A percentile compares a stretch with the other conserved stretches of the same genome.
phyloP scores from a whole-genome alignment of 306 rosid species.

The Abrus precatorius region DNA sequence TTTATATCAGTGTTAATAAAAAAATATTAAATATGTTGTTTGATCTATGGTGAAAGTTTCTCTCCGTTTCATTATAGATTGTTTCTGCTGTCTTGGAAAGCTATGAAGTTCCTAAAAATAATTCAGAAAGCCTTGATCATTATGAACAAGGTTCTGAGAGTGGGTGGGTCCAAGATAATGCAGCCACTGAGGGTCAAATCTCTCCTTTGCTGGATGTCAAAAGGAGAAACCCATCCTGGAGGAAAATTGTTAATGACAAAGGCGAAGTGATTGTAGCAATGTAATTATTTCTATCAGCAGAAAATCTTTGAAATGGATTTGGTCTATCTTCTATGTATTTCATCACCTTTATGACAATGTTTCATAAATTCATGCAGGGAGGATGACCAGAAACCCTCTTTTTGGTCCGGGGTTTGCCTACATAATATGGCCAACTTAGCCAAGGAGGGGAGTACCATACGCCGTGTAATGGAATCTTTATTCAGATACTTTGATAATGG shows the following conservation, averaged over 20 bases:
- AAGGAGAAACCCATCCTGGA: constrained; percentile 72
- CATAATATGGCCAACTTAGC: constrained; percentile 92
- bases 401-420: constrained; percentile 96
- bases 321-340: constrained; percentile 30
- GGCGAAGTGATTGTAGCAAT: constrained; percentile 67
- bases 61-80: constrained; percentile 63
- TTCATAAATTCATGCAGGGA: constrained; percentile 67
- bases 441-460: constrained; percentile 87
- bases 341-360: constrained; percentile 15
- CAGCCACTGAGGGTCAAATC: constrained; percentile 55
- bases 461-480: constrained; percentile 91
- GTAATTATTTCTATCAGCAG: constrained; percentile 61
- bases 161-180: constrained; percentile 70
- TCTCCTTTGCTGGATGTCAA: constrained; percentile 63
- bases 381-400: constrained; percentile 75
- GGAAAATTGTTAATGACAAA: constrained; percentile 62
- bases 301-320: constrained; percentile 34
- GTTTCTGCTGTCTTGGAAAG: constrained; percentile 90
- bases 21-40: constrained; percentile 31
- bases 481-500: constrained; percentile 83
- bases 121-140: constrained; percentile 42
- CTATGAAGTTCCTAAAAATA: constrained; percentile 63
- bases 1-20: constrained; percentile 24
- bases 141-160: constrained; percentile 56
- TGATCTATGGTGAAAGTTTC: constrained; percentile 34